A percentile compares a stretch with the other conserved stretches of the same genome.
Evolutionary conservation across 1,284 basidiomycete genomes (phyloP).

Genomic region (Microbotryum violaceum): DNA sequence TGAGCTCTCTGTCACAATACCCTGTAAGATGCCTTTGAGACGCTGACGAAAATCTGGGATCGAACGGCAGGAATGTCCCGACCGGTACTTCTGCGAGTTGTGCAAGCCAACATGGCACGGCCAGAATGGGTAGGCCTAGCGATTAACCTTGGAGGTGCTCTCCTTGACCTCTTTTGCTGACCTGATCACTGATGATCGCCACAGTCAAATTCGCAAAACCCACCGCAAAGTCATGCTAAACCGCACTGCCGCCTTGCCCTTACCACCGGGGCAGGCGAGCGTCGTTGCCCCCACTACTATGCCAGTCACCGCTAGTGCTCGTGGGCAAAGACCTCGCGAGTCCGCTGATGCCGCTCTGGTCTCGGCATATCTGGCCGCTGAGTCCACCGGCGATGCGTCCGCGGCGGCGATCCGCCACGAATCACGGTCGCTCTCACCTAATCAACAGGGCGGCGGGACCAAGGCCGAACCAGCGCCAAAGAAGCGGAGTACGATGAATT

Average conservation of each 20-base stretch:
- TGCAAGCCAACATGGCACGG: slow-evolving; percentile 57
- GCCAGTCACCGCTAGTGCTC: neutral
- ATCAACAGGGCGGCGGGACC: slow-evolving; percentile 4
- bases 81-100: slow-evolving; percentile 76
- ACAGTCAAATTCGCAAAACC: slow-evolving; percentile 28
- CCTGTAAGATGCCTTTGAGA: no score
- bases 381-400: slow-evolving; percentile 41
- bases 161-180: neutral
- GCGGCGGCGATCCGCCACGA: slow-evolving; percentile 34
- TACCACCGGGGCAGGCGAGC: slow-evolving; percentile 3
- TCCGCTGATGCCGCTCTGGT: slow-evolving; percentile 28
- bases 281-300: slow-evolving; percentile 1
- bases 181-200: neutral
- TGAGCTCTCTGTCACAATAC: neutral
- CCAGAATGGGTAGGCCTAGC: slow-evolving; percentile 48
- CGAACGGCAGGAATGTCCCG: slow-evolving; percentile 39
- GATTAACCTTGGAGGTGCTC: neutral
- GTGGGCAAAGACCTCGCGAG: slow-evolving; percentile 19
- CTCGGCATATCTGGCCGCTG: slow-evolving; percentile 24
- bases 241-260: neutral
- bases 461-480: slow-evolving; percentile 50
- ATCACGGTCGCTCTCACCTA: slow-evolving; percentile 4
- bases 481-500: slow-evolving; percentile 94
- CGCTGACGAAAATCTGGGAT: no score
- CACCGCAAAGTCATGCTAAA: slow-evolving; percentile 18